phyloP scores from a whole-genome alignment of 2,329 filamentous ascomycete genomes.

The Aspergillus fijiensis region DNA sequence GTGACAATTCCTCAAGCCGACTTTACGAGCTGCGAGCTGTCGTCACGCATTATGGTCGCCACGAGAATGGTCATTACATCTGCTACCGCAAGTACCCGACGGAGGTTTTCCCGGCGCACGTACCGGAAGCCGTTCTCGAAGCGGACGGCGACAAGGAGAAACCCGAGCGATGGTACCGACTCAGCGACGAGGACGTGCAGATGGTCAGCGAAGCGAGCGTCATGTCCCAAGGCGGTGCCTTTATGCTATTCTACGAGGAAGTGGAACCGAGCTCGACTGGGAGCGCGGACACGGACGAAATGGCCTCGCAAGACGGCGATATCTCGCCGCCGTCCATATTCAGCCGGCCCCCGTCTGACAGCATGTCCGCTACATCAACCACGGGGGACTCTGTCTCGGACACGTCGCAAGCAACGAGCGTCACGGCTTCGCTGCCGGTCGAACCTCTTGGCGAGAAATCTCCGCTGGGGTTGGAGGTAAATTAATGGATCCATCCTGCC shows the following conservation, averaged over 20 bases:
- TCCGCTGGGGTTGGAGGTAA: constrained; percentile 10
- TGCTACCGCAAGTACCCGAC: constrained; percentile 74
- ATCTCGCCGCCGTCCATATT: constrained; percentile 22
- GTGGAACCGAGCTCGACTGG: constrained; percentile 45
- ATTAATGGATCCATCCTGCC: constrained; percentile 8
- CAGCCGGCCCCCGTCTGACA: constrained; percentile 24
- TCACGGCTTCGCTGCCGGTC: constrained; percentile 23
- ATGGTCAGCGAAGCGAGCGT: constrained; percentile 72
- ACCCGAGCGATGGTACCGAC: constrained; percentile 74
- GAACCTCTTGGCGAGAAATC: constrained; percentile 8
- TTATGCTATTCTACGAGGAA: constrained; percentile 96
- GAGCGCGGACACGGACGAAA: background rate
- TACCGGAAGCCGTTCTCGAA: constrained; percentile 34
- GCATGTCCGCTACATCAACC: constrained; percentile 27
- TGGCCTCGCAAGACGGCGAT: constrained; percentile 10
- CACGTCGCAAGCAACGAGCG: constrained; percentile 31
- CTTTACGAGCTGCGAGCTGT: constrained; percentile 79
- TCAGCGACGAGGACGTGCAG: constrained; percentile 85
- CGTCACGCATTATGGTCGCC: constrained; percentile 83
- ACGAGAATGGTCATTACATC: constrained; percentile 95
- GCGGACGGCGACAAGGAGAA: constrained; percentile 35
- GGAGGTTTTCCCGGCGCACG: constrained; percentile 33
- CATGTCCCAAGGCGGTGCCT: constrained; percentile 75
- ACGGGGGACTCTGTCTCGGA: constrained; percentile 26
- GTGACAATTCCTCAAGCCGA: constrained; percentile 46